These are phyloP conservation scores for Xylaria polymorpha DNA, from an alignment of 2,329 filamentous ascomycete species.

Conservation along the genomic window DNA sequence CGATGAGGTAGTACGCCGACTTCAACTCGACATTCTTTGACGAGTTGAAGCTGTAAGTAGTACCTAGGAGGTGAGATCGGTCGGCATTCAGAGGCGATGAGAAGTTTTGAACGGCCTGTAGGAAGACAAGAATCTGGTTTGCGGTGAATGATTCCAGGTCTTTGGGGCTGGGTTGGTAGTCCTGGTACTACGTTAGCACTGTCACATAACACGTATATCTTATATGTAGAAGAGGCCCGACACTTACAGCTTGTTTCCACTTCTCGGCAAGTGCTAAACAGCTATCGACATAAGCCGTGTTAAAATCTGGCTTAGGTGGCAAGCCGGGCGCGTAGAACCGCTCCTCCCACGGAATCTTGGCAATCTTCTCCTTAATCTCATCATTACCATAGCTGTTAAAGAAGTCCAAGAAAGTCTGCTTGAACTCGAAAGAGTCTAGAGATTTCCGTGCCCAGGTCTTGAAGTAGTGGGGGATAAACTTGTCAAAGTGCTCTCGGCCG, in stretches of 20 bases:
- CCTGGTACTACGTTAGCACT: conserved; percentile 50
- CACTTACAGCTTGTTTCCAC: conserved; percentile 74
- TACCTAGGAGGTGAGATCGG: conserved; percentile 77
- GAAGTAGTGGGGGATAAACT: conserved; percentile 97
- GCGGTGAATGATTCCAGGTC: conserved; percentile 82
- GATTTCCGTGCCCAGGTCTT: conserved; percentile 85
- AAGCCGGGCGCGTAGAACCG: conserved; percentile 91
- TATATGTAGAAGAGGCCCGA: conserved; percentile 46
- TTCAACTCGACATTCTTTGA: conserved; percentile 89
- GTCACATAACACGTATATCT: background rate
- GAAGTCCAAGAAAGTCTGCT: conserved; percentile 85
- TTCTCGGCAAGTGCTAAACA: conserved; percentile 85
- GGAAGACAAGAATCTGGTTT: conserved; percentile 92
- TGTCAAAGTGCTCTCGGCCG: conserved; percentile 88
- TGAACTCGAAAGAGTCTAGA: conserved; percentile 94
- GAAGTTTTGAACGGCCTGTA: conserved; percentile 80
- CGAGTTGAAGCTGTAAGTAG: conserved; percentile 76
- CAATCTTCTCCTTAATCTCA: conserved; percentile 71
- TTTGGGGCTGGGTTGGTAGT: conserved; percentile 71
- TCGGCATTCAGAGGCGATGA: conserved; percentile 70
- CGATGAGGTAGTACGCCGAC: conserved; percentile 81
- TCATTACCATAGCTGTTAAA: conserved; percentile 75
- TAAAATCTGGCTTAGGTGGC: conserved; percentile 90
- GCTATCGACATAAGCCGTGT: conserved; percentile 85
- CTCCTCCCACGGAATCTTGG: conserved; percentile 85